Conservation (phyloP, 2,329 filamentous ascomycete species). For the Venturia effusa region DNA sequence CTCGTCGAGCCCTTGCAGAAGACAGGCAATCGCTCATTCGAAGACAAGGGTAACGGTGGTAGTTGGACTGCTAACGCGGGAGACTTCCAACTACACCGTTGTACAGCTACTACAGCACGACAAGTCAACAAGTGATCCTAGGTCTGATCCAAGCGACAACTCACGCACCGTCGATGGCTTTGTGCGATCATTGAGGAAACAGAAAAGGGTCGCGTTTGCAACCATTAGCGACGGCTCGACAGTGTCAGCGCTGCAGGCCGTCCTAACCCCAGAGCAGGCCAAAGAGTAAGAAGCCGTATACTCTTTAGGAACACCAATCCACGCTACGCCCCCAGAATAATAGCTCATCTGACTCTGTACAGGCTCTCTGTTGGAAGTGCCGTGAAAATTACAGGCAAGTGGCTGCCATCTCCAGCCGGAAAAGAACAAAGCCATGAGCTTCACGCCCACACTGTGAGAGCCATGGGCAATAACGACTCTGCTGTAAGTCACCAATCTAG, state of each 20-base stretch:
- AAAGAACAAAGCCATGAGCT: conserved; percentile 70
- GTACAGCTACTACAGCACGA: conserved; percentile 1
- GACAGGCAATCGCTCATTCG: not conserved
- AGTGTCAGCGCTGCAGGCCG: conserved; percentile 65
- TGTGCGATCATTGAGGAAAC: conserved; percentile 73
- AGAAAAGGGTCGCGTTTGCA: conserved; percentile 76
- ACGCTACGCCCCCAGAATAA: not conserved
- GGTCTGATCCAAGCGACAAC: not conserved
- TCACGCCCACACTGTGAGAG: conserved; percentile 54
- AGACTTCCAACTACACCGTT: not conserved
- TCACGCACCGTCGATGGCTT: conserved; percentile 55
- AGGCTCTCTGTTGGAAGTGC: conserved; percentile 76
- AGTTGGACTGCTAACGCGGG: not conserved
- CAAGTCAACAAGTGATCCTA: not conserved
- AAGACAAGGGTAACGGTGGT: not conserved
- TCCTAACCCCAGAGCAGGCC: conserved; percentile 61
- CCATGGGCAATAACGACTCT: conserved; percentile 70
- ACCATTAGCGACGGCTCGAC: conserved; percentile 82
- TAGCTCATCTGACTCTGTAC: conserved; percentile 9
- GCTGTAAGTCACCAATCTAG: conserved; percentile 40
- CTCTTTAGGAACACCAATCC: not conserved
- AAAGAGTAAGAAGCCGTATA: conserved; percentile 51
- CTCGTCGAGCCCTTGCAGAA: not conserved
- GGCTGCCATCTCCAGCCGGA: conserved; percentile 58
- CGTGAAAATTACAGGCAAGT: conserved; percentile 65